Percentiles rank a stretch among this genome's conserved stretches.
Conservation (phyloP, 768 basidiomycete species). For the Rhodotorula babjevae region DNA sequence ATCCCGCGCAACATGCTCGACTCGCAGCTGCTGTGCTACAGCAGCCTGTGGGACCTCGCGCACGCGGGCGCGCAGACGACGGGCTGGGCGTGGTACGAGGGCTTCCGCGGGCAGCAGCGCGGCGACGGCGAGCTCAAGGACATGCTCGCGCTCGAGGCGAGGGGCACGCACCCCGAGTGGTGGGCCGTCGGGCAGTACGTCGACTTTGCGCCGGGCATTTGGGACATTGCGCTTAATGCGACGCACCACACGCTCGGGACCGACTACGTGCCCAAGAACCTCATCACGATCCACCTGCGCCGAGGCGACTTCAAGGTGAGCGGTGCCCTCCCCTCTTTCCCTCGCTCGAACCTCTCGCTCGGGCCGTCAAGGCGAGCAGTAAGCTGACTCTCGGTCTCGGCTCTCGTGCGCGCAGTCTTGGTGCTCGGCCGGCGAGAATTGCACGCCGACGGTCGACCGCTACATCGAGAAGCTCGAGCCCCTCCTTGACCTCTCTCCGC, state of each 20-base stretch:
- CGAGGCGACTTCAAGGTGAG: constrained; percentile 7
- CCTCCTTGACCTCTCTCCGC: neutral
- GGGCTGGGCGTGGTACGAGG: constrained; percentile 11
- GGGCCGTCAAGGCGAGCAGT: neutral
- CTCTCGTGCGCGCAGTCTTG: constrained; percentile 7
- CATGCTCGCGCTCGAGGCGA: constrained; percentile 12
- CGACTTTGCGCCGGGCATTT: constrained; percentile 23
- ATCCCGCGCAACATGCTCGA: constrained; percentile 24
- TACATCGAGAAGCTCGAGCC: constrained; percentile 22
- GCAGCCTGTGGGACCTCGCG: constrained; percentile 27
- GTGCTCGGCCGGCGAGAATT: constrained; percentile 17
- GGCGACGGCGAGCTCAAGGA: constrained; percentile 1
- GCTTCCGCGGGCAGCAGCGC: constrained; percentile 14
- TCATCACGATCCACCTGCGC: constrained; percentile 24
- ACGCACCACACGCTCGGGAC: constrained; percentile 5
- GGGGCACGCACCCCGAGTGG: constrained; percentile 32
- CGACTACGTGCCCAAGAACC: constrained; percentile 10
- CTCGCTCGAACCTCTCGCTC: too few relatives aligned
- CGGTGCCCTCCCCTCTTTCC: neutral
- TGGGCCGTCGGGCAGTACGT: constrained; percentile 33
- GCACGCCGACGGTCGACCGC: constrained; percentile 16
- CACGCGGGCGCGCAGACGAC: constrained; percentile 10
- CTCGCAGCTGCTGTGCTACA: constrained; percentile 27
- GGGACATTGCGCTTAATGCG: constrained; percentile 20
- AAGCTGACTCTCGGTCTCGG: neutral